A percentile compares a stretch with the other conserved stretches of the same genome.
phyloP scores from a whole-genome alignment of 306 rosid species.

The Datisca glomerata region DNA sequence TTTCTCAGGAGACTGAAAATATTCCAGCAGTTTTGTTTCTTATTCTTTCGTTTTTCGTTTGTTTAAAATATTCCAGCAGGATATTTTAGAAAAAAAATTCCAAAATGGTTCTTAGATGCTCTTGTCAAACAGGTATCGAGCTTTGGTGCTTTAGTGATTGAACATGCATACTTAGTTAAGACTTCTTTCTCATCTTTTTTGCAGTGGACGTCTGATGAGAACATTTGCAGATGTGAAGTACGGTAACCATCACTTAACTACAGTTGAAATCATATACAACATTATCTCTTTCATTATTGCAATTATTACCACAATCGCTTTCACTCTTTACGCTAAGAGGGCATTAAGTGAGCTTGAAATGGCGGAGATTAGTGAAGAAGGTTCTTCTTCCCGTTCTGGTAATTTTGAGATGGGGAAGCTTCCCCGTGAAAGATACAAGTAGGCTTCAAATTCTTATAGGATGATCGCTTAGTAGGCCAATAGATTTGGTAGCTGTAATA shows the following conservation, averaged over 20 bases:
- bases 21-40: no score
- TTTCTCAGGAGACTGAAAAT: no score
- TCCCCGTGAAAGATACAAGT: slow-evolving; percentile 28
- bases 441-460: no score
- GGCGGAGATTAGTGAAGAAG: slow-evolving; percentile 37
- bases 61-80: no score
- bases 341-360: slow-evolving; percentile 49
- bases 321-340: slow-evolving; percentile 82
- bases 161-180: no score
- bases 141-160: no score
- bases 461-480: no score
- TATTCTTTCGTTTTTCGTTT: no score
- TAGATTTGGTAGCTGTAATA: no score
- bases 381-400: slow-evolving; percentile 23
- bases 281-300: slow-evolving; percentile 65
- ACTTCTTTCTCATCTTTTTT: slow-evolving; percentile 1
- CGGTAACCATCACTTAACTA: slow-evolving; percentile 67
- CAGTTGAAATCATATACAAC: slow-evolving; percentile 81
- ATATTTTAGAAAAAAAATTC: no score
- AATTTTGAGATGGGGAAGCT: slow-evolving; percentile 51
- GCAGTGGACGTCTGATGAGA: slow-evolving; percentile 81
- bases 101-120: no score
- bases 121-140: no score
- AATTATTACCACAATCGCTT: slow-evolving; percentile 58
- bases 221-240: slow-evolving; percentile 72